Conservation (phyloP, 2,329 filamentous ascomycete species). For the Phaeosphaeriaceae sp. region DNA sequence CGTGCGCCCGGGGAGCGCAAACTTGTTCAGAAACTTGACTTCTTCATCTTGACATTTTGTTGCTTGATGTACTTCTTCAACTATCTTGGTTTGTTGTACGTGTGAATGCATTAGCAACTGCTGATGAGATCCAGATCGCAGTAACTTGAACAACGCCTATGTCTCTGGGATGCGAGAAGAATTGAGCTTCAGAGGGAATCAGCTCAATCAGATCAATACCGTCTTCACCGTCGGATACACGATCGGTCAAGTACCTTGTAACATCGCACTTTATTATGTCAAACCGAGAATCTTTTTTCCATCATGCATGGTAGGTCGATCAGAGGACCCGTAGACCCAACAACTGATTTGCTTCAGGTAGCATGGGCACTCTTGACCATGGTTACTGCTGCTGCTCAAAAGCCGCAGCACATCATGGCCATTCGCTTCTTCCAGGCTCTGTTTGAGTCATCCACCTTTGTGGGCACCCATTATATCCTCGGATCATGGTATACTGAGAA, state of each 20-base stretch:
- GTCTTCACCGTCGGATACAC: constrained; percentile 51
- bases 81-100: constrained; percentile 22
- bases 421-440: constrained; percentile 64
- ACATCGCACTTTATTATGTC: constrained; percentile 65
- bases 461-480: constrained; percentile 65
- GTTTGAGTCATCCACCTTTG: constrained; percentile 64
- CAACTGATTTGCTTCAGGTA: constrained; percentile 25
- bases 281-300: constrained; percentile 70
- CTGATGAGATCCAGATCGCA: constrained; percentile 15
- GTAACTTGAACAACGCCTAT: constrained; percentile 53
- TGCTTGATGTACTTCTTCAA: constrained; percentile 57
- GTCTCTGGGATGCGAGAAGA: constrained; percentile 53
- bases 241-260: constrained; percentile 59
- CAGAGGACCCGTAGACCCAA: background rate
- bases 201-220: constrained; percentile 56
- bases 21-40: constrained; percentile 66
- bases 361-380: constrained; percentile 71
- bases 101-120: background rate
- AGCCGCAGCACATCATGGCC: constrained; percentile 64
- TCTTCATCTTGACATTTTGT: constrained; percentile 70
- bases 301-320: constrained; percentile 61
- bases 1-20: constrained; percentile 49
- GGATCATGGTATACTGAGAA: constrained; percentile 67
- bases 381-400: constrained; percentile 62
- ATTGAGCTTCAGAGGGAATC: constrained; percentile 47